A percentile compares a stretch with the other conserved stretches of the same genome.
Evolutionary conservation across 345 rosid genomes (phyloP).

Genomic region (Sonneratia caseolaris): DNA sequence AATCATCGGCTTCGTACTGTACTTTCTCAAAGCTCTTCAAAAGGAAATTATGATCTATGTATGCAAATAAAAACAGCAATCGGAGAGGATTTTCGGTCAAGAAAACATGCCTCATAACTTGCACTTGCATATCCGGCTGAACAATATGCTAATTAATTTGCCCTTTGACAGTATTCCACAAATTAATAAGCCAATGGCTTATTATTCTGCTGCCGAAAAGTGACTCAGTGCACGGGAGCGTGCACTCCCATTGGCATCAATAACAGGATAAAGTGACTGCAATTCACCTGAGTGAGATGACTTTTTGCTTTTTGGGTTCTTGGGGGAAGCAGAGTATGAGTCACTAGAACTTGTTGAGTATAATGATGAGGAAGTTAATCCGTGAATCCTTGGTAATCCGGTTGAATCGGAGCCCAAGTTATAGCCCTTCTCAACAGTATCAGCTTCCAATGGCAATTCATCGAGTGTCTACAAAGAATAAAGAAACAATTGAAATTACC

Average conservation of each 20-base stretch:
- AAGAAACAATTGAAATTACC: neutral
- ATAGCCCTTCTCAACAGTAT: slow-evolving; percentile 78
- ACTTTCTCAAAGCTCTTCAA: slow-evolving; percentile 16
- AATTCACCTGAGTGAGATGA: slow-evolving; percentile 68
- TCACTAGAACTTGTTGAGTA: slow-evolving; percentile 38
- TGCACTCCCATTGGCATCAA: slow-evolving; percentile 58
- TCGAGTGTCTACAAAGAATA: slow-evolving; percentile 59
- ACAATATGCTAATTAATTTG: slow-evolving; percentile 11
- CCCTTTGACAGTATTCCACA: neutral
- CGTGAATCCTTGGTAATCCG: slow-evolving; percentile 69
- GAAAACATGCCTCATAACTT: neutral
- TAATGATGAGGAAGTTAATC: slow-evolving; percentile 55
- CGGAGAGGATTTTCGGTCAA: neutral
- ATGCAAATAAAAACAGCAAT: slow-evolving; percentile 2
- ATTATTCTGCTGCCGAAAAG: slow-evolving; percentile 34
- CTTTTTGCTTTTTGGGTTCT: slow-evolving; percentile 45
- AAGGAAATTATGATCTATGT: slow-evolving; percentile 21
- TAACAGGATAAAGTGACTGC: slow-evolving; percentile 36
- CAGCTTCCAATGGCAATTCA: slow-evolving; percentile 87
- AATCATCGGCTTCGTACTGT: slow-evolving; percentile 18
- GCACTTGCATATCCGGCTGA: slow-evolving; percentile 2
- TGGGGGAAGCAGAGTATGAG: slow-evolving; percentile 49
- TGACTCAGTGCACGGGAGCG: slow-evolving; percentile 29
- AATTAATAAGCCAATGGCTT: slow-evolving; percentile 9
- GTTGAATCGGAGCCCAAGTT: slow-evolving; percentile 51